Evolutionary conservation across 2,329 filamentous ascomycete genomes (phyloP).

Genomic region (Dothideomycetes sp.): DNA sequence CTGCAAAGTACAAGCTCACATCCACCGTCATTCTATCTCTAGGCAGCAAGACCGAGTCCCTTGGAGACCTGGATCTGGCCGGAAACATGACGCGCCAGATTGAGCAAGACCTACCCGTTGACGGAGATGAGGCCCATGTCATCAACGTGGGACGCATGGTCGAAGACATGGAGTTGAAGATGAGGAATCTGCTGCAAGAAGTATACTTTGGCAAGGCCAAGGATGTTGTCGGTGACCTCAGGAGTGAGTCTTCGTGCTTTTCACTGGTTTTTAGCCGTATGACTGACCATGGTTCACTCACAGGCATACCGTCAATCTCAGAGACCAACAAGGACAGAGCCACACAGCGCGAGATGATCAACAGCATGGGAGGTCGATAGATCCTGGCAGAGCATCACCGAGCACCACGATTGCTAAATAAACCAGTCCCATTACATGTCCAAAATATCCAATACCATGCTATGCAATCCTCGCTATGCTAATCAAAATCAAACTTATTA

Average conservation of each 20-base stretch:
- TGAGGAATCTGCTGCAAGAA: slow-evolving; percentile 95
- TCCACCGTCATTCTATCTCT: slow-evolving; percentile 92
- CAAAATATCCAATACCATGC: not conserved
- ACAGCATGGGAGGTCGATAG: slow-evolving; percentile 27
- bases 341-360: slow-evolving; percentile 81
- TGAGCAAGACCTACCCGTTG: slow-evolving; percentile 76
- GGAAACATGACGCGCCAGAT: slow-evolving; percentile 98
- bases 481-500: too few species aligned
- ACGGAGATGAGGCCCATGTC: slow-evolving; percentile 51
- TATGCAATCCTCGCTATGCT: too few species aligned
- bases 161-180: slow-evolving; percentile 99
- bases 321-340: slow-evolving; percentile 76
- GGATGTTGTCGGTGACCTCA: slow-evolving; percentile 90
- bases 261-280: not conserved
- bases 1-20: slow-evolving; percentile 93
- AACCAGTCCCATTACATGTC: not conserved
- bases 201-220: slow-evolving; percentile 99
- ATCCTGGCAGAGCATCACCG: not conserved
- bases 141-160: slow-evolving; percentile 89
- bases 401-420: not conserved
- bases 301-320: slow-evolving; percentile 64
- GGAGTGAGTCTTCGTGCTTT: slow-evolving; percentile 46
- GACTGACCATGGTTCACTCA: slow-evolving; percentile 6
- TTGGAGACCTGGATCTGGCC: slow-evolving; percentile 82
- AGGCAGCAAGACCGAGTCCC: slow-evolving; percentile 52